Base-by-base conservation (phyloP, 2,329 filamentous ascomycete species). In the Neonectria coccinea region DNA sequence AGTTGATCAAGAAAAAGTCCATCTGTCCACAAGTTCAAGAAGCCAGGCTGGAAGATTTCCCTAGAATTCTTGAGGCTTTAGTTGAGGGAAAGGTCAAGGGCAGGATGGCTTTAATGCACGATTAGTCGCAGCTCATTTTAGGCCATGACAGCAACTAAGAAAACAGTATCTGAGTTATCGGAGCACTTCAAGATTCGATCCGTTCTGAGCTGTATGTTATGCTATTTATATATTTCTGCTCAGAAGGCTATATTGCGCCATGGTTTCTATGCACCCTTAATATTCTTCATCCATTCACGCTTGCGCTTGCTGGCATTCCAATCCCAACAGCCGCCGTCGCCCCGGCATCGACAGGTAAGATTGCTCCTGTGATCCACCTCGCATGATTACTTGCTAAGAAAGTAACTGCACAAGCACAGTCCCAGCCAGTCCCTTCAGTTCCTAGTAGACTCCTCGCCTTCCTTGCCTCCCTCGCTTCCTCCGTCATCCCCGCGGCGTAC, bases 361-460 rank as follows among this genome's bases (percentile, higher is more conserved):
- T 73, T 1, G 74, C 75, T 0, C 81, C 80, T 0, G 81, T 83
- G 10, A 83, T 81, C 81, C 81, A 83, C 10, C 81, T 69, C 3
- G 81, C 77, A 33, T 83, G 77, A 4, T 79, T 76, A 8, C 79
- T 74, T 0, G 78, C 78, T 1, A 84, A 66, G 48, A 83, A 83
- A 0, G 74, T 68, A 25, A 82, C 78, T 0, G 80, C 78, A 10
- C 73, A 76, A 7, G 80, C 81, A 22, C 74, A 77, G 62, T 83
- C 81, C 81, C 81, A 83, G 0, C 73, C 81, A 29, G 75, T 83
- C 0, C 82, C 81, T 29, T 83, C 81, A 0, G 80, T 83, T 1
- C 76, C 74, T 0, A 83, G 70, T 5, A 84, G 57, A 51, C 79
- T 82, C 41, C 79, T 72, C 2, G 73, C 74, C 22, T 75, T 80